Base-by-base conservation (phyloP, 129 eudicot genomes). In the Gnaphalium uliginosum region DNA sequence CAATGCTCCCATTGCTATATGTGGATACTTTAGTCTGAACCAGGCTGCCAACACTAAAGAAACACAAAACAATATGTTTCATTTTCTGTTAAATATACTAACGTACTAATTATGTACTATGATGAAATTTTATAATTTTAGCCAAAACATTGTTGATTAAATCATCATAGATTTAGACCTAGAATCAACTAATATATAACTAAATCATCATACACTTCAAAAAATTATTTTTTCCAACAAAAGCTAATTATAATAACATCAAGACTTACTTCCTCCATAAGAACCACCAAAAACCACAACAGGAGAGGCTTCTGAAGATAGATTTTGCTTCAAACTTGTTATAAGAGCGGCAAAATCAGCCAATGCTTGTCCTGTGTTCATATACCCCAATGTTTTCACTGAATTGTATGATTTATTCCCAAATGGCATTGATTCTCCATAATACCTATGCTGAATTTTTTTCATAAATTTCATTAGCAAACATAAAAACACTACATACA, bases 211-310 rank as follows among this genome's bases (percentile, higher is more conserved):
- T 29, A 29, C 32, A 29, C 32, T 29, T 29, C 39, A 33, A 6
- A 33, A 33, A 33, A 33, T 33, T 33, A 6, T 33, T 33, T 33
- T 33, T 6, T 33, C 9, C 39, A 33, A 33, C 39, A 33, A 6
- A 6, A 33, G 39, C 39, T 7, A 6, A 33, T 6, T 33, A 33
- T 33, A 33, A 33, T 33, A 33, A 6, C 39, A 33, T 33, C 1
- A 6, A 33, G 39, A 33, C 64, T 58, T 58, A 58, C 64, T 22
- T 58, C 64, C 64, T 22, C 64, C 64, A 58, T 58, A 23, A 7
- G 64, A 58, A 58, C 64, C 64, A 58, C 64, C 64, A 58, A 58
- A 58, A 19, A 58, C 64, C 30, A 58, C 64, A 58, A 58, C 64
- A 8, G 64, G 64, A 22, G 64, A 58, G 15, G 64, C 13, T 58